Evolutionary conservation across 441 rosid genomes (phyloP).

Genomic region (Erodium moschatum): DNA sequence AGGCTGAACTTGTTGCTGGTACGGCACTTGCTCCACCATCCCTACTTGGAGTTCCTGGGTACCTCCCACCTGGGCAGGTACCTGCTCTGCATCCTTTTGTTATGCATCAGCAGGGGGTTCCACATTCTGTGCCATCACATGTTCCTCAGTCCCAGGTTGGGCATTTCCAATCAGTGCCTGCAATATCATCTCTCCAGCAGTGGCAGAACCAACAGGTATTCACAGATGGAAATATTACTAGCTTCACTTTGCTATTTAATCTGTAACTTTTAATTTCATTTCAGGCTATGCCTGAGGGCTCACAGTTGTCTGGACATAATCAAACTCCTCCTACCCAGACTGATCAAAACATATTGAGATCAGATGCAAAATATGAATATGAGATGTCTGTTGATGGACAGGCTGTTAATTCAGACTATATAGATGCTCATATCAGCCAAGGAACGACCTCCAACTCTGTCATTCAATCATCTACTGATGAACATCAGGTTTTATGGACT

Average conservation of each 20-base stretch:
- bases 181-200: constrained; percentile 40
- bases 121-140: constrained; percentile 56
- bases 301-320: constrained; percentile 40
- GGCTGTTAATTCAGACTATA: constrained; percentile 41
- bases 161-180: constrained; percentile 43
- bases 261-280: constrained; percentile 6
- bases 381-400: constrained; percentile 52
- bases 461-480: constrained; percentile 39
- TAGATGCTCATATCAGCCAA: constrained; percentile 41
- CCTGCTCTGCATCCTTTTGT: constrained; percentile 63
- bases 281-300: constrained; percentile 51
- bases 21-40: constrained; percentile 50
- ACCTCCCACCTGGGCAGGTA: constrained; percentile 68
- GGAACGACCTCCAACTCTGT: constrained; percentile 39
- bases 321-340: constrained; percentile 37
- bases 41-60: constrained; percentile 55
- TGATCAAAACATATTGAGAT: constrained; percentile 37
- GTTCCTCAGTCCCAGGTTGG: constrained; percentile 51
- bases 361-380: constrained; percentile 49
- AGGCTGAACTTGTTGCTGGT: constrained; percentile 49
- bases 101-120: constrained; percentile 62
- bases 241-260: neutral
- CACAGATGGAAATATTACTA: neutral
- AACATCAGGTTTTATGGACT: constrained; percentile 43
- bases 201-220: constrained; percentile 75